Percentiles rank a stretch among this genome's conserved stretches.
These are phyloP conservation scores for Echites panduratus DNA, from an alignment of 257 asterid species.

Conservation along the genomic window DNA sequence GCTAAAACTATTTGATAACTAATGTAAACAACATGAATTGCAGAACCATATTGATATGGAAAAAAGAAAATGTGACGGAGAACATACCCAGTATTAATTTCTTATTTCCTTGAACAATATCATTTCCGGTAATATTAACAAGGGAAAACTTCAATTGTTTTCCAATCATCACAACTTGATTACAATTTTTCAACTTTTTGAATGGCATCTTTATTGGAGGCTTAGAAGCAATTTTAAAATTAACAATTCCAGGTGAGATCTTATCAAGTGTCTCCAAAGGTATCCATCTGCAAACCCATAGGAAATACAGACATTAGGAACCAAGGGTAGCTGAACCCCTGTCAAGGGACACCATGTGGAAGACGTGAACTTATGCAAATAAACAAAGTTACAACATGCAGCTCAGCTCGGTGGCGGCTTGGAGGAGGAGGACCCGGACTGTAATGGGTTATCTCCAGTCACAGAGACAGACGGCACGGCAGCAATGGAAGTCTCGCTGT, in stretches of 20 bases:
- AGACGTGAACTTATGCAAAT: background rate
- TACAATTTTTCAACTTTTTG: constrained; percentile 90
- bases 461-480: too few relatives aligned
- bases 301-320: constrained; percentile 1
- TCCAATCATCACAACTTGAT: constrained; percentile 94
- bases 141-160: constrained; percentile 86
- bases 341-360: too few relatives aligned
- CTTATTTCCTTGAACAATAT: constrained; percentile 93
- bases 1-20: background rate
- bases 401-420: too few relatives aligned
- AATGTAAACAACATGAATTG: background rate
- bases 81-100: constrained; percentile 72
- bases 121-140: constrained; percentile 89
- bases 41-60: background rate
- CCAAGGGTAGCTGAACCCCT: background rate
- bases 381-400: background rate
- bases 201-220: constrained; percentile 98
- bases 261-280: constrained; percentile 86
- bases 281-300: constrained; percentile 63
- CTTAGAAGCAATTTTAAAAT: constrained; percentile 83
- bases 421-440: too few relatives aligned
- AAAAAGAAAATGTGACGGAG: constrained; percentile 1
- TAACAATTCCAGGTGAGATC: constrained; percentile 85
- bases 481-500: too few relatives aligned
- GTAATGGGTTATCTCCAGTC: too few relatives aligned